These are phyloP conservation scores for Entrophospora sp. DNA, from an alignment of 192 early-diverging fungal species.

Conservation along the genomic window DNA sequence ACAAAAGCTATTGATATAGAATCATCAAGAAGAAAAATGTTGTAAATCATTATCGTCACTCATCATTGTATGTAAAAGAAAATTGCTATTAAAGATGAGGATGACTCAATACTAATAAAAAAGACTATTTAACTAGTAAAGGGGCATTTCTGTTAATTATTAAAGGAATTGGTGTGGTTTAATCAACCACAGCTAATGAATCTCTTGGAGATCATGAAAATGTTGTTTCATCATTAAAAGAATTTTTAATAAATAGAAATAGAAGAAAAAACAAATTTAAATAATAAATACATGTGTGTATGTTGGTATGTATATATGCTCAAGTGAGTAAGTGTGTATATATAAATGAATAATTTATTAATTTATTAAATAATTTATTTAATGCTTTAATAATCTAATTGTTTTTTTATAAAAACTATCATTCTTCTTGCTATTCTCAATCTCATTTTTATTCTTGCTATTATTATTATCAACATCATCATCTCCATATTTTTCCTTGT, in stretches of 20 bases:
- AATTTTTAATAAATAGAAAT: conserved; percentile 13
- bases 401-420: no score
- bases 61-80: conserved; percentile 39
- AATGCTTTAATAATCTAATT: no score
- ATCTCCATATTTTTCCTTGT: no score
- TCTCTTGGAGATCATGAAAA: conserved; percentile 30
- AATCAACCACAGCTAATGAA: conserved; percentile 40
- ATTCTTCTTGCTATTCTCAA: no score
- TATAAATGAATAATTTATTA: no score
- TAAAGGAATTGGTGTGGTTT: conserved; percentile 41
- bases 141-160: conserved; percentile 45
- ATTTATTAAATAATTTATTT: no score
- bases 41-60: conserved; percentile 40
- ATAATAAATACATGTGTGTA: neutral
- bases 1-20: conserved; percentile 16
- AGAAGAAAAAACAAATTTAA: conserved; percentile 20
- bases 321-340: no score
- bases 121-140: conserved; percentile 40
- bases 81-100: conserved; percentile 14
- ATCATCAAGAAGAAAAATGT: conserved; percentile 25
- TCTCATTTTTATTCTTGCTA: no score
- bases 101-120: no score
- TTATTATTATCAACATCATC: no score
- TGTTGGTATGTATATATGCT: no score
- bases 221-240: conserved; percentile 16